Evolutionary conservation across 2,329 filamentous ascomycete genomes (phyloP).

Genomic region (Falciphora oryzae): DNA sequence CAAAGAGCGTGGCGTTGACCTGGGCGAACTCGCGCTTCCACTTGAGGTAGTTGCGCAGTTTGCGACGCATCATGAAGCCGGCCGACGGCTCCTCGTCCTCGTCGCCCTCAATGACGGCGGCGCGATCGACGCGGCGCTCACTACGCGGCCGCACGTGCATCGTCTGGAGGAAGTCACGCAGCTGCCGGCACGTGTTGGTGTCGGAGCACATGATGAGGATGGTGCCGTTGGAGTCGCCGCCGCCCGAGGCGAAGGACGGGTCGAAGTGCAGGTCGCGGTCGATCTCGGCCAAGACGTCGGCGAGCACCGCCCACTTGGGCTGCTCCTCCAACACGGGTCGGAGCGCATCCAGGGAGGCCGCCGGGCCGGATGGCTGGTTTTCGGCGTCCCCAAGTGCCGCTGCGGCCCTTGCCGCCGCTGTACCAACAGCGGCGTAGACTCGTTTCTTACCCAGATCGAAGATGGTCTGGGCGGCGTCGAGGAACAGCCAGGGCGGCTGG

Average conservation of each 20-base stretch:
- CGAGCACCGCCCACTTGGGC: slow-evolving; percentile 85
- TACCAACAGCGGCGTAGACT: slow-evolving; percentile 71
- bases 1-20: slow-evolving; percentile 72
- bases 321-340: slow-evolving; percentile 85
- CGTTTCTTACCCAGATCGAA: slow-evolving; percentile 85
- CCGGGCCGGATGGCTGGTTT: not conserved
- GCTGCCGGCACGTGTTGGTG: slow-evolving; percentile 75
- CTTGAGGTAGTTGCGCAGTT: slow-evolving; percentile 75
- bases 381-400: too few relatives aligned
- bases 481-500: slow-evolving; percentile 91
- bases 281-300: slow-evolving; percentile 90
- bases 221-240: slow-evolving; percentile 83
- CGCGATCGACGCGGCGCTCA: slow-evolving; percentile 37
- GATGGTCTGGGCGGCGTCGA: slow-evolving; percentile 90
- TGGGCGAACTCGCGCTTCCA: slow-evolving; percentile 90
- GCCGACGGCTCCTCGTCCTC: slow-evolving; percentile 63
- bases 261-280: slow-evolving; percentile 86
- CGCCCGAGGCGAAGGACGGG: slow-evolving; percentile 41
- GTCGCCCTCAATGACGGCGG: slow-evolving; percentile 38
- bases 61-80: slow-evolving; percentile 83
- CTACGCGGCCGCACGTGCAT: slow-evolving; percentile 68
- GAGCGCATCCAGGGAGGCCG: slow-evolving; percentile 52
- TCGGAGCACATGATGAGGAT: slow-evolving; percentile 96
- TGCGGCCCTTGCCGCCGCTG: slow-evolving; percentile 30
- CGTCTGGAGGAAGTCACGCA: slow-evolving; percentile 84